A percentile compares a stretch with the other conserved stretches of the same genome.
phyloP scores from a whole-genome alignment of 257 asterid species.

The Solanum pinnatisectum region DNA sequence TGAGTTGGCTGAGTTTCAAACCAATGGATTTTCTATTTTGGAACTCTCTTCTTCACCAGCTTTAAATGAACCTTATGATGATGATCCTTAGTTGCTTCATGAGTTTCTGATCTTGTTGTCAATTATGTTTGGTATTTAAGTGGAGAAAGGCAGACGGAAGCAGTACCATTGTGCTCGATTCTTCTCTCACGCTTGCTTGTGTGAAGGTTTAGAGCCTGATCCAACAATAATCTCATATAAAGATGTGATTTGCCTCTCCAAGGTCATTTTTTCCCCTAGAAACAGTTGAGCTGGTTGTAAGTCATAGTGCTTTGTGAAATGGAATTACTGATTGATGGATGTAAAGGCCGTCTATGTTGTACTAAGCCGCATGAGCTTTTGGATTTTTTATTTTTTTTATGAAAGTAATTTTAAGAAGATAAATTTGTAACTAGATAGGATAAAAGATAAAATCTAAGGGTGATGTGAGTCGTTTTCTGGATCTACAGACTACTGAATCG shows the following conservation, averaged over 20 bases:
- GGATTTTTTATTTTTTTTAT: background rate
- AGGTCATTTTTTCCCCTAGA: background rate
- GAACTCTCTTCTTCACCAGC: constrained; percentile 23
- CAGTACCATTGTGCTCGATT: background rate
- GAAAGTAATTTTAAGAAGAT: background rate
- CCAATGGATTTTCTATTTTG: constrained; percentile 26
- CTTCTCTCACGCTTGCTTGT: background rate
- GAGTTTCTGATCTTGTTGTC: background rate
- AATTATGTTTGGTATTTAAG: background rate
- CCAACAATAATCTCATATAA: no score
- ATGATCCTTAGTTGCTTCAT: constrained; percentile 50
- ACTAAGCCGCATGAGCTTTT: background rate
- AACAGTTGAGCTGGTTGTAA: background rate
- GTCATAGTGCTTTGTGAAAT: background rate
- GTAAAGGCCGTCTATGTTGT: background rate
- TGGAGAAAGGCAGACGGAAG: background rate
- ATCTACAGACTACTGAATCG: no score
- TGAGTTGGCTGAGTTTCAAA: constrained; percentile 33
- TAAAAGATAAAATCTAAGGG: background rate
- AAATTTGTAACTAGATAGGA: background rate
- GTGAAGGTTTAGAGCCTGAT: background rate
- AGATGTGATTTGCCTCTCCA: background rate
- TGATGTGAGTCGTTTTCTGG: no score
- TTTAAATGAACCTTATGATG: constrained; percentile 42
- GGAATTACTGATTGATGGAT: background rate